Conservation (phyloP, 106 monocot species). For the Allium sativum region DNA sequence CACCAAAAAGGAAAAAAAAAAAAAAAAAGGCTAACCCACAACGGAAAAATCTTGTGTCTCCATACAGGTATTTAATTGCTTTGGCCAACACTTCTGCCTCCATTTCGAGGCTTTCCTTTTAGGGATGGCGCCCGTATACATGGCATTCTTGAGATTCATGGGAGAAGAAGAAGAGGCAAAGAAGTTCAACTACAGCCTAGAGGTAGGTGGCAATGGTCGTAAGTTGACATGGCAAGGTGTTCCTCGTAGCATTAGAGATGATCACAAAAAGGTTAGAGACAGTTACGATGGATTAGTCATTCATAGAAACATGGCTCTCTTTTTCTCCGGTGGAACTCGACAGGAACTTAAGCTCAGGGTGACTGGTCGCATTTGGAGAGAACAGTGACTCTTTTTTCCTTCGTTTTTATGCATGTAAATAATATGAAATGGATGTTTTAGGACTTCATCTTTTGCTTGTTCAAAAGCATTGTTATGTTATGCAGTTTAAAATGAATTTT, state of each 20-base stretch:
- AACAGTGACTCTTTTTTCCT: not conserved
- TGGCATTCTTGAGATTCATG: slow-evolving; percentile 20
- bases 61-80: slow-evolving; percentile 19
- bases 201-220: slow-evolving; percentile 17
- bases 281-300: slow-evolving; percentile 21
- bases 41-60: too few species aligned
- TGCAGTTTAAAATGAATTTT: too few species aligned
- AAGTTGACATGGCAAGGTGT: slow-evolving; percentile 18
- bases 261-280: slow-evolving; percentile 28
- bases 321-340: slow-evolving; percentile 10
- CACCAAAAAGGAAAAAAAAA: too few species aligned
- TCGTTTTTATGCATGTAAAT: too few species aligned
- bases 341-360: slow-evolving; percentile 13
- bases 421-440: too few species aligned
- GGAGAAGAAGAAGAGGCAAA: slow-evolving; percentile 13
- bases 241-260: slow-evolving; percentile 16
- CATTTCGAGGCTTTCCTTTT: slow-evolving; percentile 23
- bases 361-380: slow-evolving; percentile 13
- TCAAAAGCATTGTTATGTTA: too few species aligned
- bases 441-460: too few species aligned
- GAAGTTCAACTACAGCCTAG: slow-evolving; percentile 15
- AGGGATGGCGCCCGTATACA: slow-evolving; percentile 20
- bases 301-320: slow-evolving; percentile 17
- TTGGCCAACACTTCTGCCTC: slow-evolving; percentile 20
- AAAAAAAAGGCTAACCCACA: too few species aligned